Conservation (phyloP, 805 yeast species). For the Sugiyamaella lignohabitans region DNA sequence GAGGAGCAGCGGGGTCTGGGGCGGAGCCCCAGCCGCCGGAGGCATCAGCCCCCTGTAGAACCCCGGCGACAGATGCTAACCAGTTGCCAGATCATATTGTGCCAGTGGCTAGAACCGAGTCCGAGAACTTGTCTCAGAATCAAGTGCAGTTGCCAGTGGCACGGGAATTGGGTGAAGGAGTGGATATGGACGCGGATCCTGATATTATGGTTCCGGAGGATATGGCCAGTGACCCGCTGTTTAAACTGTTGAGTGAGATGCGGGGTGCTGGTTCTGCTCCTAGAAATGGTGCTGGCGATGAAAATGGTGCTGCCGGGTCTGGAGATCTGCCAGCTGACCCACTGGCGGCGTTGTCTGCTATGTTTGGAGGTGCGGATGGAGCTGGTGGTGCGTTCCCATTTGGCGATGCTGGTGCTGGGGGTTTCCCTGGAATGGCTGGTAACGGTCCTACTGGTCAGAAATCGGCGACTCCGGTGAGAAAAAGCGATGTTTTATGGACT, state of each 20-base stretch:
- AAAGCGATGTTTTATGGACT: slow-evolving; percentile 17
- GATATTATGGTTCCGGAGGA: not conserved
- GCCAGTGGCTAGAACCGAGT: no score
- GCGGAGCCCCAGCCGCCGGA: no score
- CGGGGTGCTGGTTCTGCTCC: slow-evolving; percentile 2
- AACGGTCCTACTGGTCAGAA: not conserved
- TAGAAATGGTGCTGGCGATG: not conserved
- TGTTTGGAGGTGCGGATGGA: slow-evolving; percentile 5
- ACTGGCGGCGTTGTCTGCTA: slow-evolving; percentile 8
- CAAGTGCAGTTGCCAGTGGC: no score
- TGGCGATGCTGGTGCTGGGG: not conserved
- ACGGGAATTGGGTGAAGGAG: no score
- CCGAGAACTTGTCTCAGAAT: no score
- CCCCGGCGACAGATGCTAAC: no score
- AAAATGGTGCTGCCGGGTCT: not conserved
- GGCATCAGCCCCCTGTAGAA: no score
- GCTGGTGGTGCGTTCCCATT: not conserved
- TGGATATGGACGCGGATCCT: no score
- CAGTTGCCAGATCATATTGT: no score
- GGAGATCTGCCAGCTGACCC: slow-evolving; percentile 5
- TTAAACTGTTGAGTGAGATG: slow-evolving; percentile 19
- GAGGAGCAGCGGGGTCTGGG: no score
- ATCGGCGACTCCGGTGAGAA: not conserved
- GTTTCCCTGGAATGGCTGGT: not conserved
- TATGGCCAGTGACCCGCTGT: slow-evolving; percentile 13